phyloP scores from a whole-genome alignment of 2,329 filamentous ascomycete species.

The Talaromyces sp. region DNA sequence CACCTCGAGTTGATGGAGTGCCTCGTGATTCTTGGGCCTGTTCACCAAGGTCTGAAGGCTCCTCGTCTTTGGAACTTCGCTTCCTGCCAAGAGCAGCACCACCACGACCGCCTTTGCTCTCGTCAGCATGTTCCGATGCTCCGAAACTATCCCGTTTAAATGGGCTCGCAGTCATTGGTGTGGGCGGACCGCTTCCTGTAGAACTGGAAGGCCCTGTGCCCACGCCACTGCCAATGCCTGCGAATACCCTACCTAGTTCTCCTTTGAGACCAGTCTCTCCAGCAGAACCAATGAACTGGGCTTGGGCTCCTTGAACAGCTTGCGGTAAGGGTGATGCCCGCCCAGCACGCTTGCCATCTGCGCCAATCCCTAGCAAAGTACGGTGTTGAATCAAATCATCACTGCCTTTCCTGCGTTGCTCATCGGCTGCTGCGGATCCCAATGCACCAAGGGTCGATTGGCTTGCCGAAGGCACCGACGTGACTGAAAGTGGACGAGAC shows the following conservation, averaged over 20 bases:
- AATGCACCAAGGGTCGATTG: slow-evolving; percentile 26
- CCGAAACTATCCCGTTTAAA: slow-evolving; percentile 49
- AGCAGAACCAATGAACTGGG: slow-evolving; percentile 71
- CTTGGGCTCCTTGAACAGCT: slow-evolving; percentile 87
- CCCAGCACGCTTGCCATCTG: slow-evolving; percentile 75
- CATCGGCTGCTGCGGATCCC: slow-evolving; percentile 31
- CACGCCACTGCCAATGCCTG: slow-evolving; percentile 75
- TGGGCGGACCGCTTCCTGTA: slow-evolving; percentile 51
- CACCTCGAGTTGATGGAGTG: slow-evolving; percentile 53
- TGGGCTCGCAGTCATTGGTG: slow-evolving; percentile 53
- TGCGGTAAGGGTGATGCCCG: slow-evolving; percentile 86
- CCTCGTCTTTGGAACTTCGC: slow-evolving; percentile 74
- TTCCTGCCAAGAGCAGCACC: slow-evolving; percentile 52
- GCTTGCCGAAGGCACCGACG: slow-evolving; percentile 32
- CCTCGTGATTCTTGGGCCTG: slow-evolving; percentile 61
- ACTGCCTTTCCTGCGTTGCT: slow-evolving; percentile 45
- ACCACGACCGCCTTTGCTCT: slow-evolving; percentile 41
- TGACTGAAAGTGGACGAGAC: slow-evolving; percentile 33
- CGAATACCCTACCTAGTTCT: slow-evolving; percentile 92
- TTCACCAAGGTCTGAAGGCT: slow-evolving; percentile 65
- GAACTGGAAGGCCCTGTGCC: slow-evolving; percentile 51
- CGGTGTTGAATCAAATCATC: slow-evolving; percentile 61
- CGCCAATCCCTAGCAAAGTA: slow-evolving; percentile 67
- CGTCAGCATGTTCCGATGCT: slow-evolving; percentile 40
- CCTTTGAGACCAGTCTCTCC: slow-evolving; percentile 89